phyloP scores from a whole-genome alignment of 805 yeast species.

The Yarrowia sp. region DNA sequence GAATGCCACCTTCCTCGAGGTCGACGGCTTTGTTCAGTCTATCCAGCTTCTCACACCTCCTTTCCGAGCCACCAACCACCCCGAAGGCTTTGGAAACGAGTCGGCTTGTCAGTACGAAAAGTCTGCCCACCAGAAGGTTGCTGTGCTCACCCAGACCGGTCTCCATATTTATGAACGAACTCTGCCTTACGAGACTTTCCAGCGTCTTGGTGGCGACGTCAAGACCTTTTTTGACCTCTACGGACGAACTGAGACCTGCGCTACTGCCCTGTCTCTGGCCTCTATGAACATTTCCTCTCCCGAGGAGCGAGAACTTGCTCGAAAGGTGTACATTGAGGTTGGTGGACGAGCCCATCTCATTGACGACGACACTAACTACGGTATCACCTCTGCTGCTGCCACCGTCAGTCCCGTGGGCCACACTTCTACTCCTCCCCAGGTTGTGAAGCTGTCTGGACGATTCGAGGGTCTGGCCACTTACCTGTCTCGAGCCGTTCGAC shows the following conservation, averaged over 20 bases:
- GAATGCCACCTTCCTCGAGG: slow-evolving; percentile 76
- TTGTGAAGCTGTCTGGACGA: slow-evolving; percentile 85
- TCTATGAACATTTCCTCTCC: slow-evolving; percentile 57
- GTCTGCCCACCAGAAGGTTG: slow-evolving; percentile 67
- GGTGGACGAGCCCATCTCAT: slow-evolving; percentile 51
- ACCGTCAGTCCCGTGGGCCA: slow-evolving; percentile 9
- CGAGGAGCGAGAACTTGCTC: slow-evolving; percentile 52
- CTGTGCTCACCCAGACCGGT: slow-evolving; percentile 81
- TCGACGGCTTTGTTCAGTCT: slow-evolving; percentile 69
- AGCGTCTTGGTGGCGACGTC: slow-evolving; percentile 69
- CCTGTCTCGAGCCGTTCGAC: slow-evolving; percentile 77
- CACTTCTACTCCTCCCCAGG: slow-evolving; percentile 17
- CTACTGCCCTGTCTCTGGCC: slow-evolving; percentile 83
- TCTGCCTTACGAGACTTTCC: slow-evolving; percentile 80
- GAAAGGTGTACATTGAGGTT: slow-evolving; percentile 49
- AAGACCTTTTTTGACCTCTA: slow-evolving; percentile 75
- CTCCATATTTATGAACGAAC: slow-evolving; percentile 77
- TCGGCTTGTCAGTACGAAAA: slow-evolving; percentile 84
- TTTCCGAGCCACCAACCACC: slow-evolving; percentile 74
- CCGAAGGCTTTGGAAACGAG: slow-evolving; percentile 83
- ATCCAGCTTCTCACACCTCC: slow-evolving; percentile 73
- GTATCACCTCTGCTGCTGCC: slow-evolving; percentile 6
- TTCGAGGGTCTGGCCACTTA: slow-evolving; percentile 86
- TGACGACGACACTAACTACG: slow-evolving; percentile 45
- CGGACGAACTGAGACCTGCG: slow-evolving; percentile 89